phyloP scores from a whole-genome alignment of 495 filamentous ascomycete genomes.

The Cryomyces antarcticus region DNA sequence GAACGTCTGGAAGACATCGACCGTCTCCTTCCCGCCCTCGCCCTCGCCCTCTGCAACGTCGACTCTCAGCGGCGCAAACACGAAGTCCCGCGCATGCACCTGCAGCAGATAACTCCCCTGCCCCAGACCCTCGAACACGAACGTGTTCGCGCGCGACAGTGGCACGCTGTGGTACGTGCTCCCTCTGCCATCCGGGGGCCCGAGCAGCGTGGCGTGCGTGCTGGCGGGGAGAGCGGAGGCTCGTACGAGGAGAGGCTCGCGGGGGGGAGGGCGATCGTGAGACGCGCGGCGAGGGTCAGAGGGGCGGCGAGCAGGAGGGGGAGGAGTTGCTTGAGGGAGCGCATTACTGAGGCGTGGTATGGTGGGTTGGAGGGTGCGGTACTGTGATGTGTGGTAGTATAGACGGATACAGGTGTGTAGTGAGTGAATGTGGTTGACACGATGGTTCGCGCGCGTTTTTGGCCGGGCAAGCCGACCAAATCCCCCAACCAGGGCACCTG shows the following conservation, averaged over 20 bases:
- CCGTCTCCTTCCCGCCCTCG: slow-evolving; percentile 21
- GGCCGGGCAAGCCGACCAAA: too few relatives aligned
- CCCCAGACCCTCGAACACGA: slow-evolving; percentile 49
- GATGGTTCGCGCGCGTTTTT: too few relatives aligned
- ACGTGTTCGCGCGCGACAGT: slow-evolving; percentile 41
- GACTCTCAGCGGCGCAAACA: slow-evolving; percentile 55
- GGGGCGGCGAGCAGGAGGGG: slow-evolving; percentile 13
- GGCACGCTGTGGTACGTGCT: slow-evolving; percentile 25
- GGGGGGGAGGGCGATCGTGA: slow-evolving; percentile 12
- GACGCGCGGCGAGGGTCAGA: slow-evolving; percentile 17
- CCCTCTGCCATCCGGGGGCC: slow-evolving; percentile 18
- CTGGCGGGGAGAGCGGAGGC: slow-evolving; percentile 36
- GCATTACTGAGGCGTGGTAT: too few relatives aligned
- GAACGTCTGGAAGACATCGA: slow-evolving; percentile 66
- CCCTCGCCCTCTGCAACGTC: slow-evolving; percentile 33
- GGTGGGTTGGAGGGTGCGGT: too few relatives aligned
- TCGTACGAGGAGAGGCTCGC: slow-evolving; percentile 30
- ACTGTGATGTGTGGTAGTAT: too few relatives aligned
- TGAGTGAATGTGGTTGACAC: too few relatives aligned
- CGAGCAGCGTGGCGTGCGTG: slow-evolving; percentile 49
- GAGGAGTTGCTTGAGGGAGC: too few relatives aligned
- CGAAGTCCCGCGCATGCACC: slow-evolving; percentile 48
- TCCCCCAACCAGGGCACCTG: too few relatives aligned
- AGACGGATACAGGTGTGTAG: too few relatives aligned
- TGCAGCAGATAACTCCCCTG: slow-evolving; percentile 60